Percentiles rank a stretch among this genome's conserved stretches.
These are phyloP conservation scores for Talaromyces ruber DNA, from an alignment of 495 filamentous ascomycete genomes.

Conservation along the genomic window DNA sequence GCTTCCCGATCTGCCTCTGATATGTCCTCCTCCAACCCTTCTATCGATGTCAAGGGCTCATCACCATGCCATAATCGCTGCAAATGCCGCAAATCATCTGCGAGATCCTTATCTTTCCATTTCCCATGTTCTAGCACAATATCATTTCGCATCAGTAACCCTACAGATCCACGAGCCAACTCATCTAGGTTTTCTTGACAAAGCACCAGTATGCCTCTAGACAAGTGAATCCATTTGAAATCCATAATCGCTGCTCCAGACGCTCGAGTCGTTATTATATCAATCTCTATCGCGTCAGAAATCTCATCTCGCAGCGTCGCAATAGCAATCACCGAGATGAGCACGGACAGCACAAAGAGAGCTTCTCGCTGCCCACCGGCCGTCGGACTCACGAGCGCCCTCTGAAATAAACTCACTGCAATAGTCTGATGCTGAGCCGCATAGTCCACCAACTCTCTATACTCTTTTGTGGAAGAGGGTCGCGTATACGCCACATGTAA, in stretches of 20 bases:
- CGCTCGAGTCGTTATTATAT: neutral
- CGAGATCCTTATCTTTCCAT: neutral
- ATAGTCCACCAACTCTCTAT: constrained; percentile 7
- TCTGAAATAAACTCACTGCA: constrained; percentile 13
- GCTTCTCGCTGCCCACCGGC: neutral
- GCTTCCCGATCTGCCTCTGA: neutral
- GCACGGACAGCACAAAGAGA: neutral
- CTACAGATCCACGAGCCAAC: neutral
- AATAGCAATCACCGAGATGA: neutral
- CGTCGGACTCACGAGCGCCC: neutral
- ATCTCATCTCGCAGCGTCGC: neutral
- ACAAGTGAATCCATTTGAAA: neutral
- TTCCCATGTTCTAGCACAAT: neutral
- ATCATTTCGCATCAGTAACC: neutral
- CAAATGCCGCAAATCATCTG: neutral
- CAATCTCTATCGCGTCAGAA: neutral
- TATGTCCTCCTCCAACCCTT: neutral
- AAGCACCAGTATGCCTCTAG: neutral
- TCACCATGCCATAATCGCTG: neutral
- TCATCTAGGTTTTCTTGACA: neutral
- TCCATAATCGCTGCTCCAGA: neutral
- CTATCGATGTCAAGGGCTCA: neutral
- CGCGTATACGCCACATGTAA: constrained; percentile 24
- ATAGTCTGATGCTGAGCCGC: constrained; percentile 25
- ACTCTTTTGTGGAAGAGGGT: constrained; percentile 10